phyloP scores from a whole-genome alignment of 768 basidiomycete species.

The Pisolithus sp. region DNA sequence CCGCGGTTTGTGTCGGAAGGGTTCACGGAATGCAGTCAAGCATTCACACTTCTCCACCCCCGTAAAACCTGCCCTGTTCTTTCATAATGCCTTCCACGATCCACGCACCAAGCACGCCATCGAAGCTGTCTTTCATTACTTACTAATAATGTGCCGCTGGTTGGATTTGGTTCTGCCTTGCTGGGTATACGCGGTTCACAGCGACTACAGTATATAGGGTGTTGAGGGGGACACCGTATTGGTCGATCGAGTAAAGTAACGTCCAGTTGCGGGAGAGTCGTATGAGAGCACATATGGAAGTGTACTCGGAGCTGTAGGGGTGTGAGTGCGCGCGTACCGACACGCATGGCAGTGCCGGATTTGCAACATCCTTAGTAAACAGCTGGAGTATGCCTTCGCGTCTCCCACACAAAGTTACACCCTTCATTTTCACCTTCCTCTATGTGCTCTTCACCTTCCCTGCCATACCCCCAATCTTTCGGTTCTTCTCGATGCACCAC shows the following conservation, averaged over 20 bases:
- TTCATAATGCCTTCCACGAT: conserved; percentile 64
- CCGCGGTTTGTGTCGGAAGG: not conserved
- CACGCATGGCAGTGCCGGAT: conserved; percentile 40
- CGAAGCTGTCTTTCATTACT: conserved; percentile 59
- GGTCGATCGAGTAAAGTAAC: conserved; percentile 42
- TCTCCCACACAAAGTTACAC: conserved; percentile 49
- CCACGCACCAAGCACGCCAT: conserved; percentile 76
- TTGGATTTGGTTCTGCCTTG: conserved; percentile 16
- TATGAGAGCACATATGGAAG: conserved; percentile 67
- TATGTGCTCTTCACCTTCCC: not conserved
- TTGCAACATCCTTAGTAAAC: conserved; percentile 47
- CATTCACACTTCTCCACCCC: conserved; percentile 79
- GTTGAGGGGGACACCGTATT: conserved; percentile 88
- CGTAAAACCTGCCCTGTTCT: conserved; percentile 69
- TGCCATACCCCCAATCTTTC: not conserved
- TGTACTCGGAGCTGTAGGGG: conserved; percentile 54
- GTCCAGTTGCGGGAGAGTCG: conserved; percentile 43
- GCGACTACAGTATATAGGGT: conserved; percentile 81
- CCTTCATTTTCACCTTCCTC: conserved; percentile 30
- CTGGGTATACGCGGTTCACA: conserved; percentile 39
- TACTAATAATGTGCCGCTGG: conserved; percentile 51
- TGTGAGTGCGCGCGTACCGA: not conserved
- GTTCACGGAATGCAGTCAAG: too few species aligned
- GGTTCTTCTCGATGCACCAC: not conserved
- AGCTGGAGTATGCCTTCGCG: conserved; percentile 48